Percentiles rank a stretch among this genome's conserved stretches.
These are phyloP conservation scores for Globisporangium emineosum DNA, from an alignment of 352 stramenopile genomes.

Conservation along the genomic window DNA sequence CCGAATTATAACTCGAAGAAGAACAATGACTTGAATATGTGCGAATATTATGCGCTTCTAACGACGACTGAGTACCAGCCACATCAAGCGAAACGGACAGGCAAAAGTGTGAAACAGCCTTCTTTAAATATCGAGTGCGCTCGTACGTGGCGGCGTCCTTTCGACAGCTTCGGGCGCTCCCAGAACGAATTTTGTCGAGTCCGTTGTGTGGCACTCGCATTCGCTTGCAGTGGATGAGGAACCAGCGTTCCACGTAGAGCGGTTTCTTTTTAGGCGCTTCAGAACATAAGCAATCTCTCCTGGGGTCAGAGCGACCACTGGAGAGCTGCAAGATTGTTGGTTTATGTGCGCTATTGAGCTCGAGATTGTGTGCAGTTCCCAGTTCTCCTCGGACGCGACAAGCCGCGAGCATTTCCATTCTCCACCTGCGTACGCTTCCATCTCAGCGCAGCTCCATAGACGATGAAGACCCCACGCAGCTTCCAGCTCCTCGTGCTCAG, in stretches of 20 bases:
- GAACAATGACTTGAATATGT: too few species aligned
- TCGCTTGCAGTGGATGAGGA: not conserved
- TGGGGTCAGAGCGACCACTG: not conserved
- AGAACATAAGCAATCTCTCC: not conserved
- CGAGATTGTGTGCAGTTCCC: not conserved
- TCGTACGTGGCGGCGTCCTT: not conserved
- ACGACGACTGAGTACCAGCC: too few species aligned
- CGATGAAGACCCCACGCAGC: slow-evolving; percentile 10
- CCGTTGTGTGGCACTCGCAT: not conserved
- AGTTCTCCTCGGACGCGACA: not conserved
- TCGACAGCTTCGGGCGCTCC: not conserved
- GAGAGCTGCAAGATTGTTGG: too few species aligned
- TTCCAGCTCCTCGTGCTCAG: not conserved
- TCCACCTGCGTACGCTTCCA: not conserved
- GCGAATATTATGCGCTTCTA: too few species aligned
- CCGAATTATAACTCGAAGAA: too few species aligned
- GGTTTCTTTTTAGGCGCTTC: not conserved
- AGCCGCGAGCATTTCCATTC: not conserved
- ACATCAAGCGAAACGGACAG: too few species aligned
- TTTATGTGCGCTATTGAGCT: not conserved
- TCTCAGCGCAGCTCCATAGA: not conserved
- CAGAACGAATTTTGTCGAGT: not conserved
- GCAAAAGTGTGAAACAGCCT: too few species aligned
- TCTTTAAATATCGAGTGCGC: too few species aligned
- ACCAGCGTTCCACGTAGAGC: too few species aligned